phyloP scores from a whole-genome alignment of 768 basidiomycete species.

The Lanmaoa rubissima region DNA sequence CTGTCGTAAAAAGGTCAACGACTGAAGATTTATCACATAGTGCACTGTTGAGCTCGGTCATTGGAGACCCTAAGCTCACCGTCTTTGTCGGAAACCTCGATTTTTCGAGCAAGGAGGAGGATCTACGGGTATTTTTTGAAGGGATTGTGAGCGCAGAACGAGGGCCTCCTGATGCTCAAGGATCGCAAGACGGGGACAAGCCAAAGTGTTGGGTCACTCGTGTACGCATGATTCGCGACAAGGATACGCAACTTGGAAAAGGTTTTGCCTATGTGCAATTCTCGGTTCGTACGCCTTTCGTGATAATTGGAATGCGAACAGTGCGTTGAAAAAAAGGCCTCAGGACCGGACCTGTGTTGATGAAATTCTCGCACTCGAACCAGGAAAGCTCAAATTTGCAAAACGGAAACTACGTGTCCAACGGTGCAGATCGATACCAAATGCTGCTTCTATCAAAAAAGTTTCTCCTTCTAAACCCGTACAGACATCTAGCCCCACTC shows the following conservation, averaged over 20 bases:
- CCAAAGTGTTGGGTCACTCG: constrained; percentile 66
- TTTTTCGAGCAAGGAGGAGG: constrained; percentile 89
- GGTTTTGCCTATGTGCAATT: constrained; percentile 95
- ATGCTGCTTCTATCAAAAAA: constrained; percentile 27
- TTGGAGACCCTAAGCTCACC: constrained; percentile 72
- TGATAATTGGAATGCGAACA: not conserved
- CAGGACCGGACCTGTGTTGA: constrained; percentile 93
- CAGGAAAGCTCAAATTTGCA: constrained; percentile 80
- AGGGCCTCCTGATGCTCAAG: constrained; percentile 48
- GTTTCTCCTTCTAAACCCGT: constrained; percentile 3
- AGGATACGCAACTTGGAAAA: constrained; percentile 90
- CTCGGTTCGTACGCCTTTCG: constrained; percentile 41
- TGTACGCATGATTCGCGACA: constrained; percentile 88
- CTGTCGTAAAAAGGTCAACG: constrained; percentile 41
- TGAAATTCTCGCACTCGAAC: constrained; percentile 81
- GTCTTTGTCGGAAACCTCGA: constrained; percentile 93
- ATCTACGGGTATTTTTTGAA: constrained; percentile 86
- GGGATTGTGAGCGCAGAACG: constrained; percentile 66
- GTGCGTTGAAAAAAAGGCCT: not conserved
- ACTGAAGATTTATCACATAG: constrained; percentile 16
- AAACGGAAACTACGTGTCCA: constrained; percentile 92
- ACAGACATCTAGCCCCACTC: not conserved
- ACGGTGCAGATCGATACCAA: constrained; percentile 75
- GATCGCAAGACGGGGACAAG: constrained; percentile 34
- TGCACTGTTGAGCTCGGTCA: constrained; percentile 22